Conservation (phyloP, 192 early-diverging fungal species). For the Phlyctochytrium planicorne region DNA sequence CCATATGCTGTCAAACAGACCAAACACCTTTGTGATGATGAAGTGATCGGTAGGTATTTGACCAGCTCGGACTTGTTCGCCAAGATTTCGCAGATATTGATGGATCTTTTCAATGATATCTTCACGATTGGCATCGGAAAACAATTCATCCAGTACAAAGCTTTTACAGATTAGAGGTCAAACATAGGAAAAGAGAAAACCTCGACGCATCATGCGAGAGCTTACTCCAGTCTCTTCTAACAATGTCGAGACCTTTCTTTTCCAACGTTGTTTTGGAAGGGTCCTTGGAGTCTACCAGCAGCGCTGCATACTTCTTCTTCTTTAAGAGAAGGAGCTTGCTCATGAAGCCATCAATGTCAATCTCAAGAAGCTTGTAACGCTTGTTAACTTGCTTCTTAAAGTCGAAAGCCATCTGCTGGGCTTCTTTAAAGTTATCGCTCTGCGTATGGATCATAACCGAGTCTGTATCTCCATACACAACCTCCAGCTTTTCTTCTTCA, state of each 20-base stretch:
- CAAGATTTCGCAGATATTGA: slow-evolving; percentile 65
- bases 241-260: slow-evolving; percentile 93
- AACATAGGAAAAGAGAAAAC: slow-evolving; percentile 28
- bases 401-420: slow-evolving; percentile 74
- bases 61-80: slow-evolving; percentile 66
- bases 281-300: slow-evolving; percentile 61
- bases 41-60: slow-evolving; percentile 79
- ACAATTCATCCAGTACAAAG: slow-evolving; percentile 51
- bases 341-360: slow-evolving; percentile 95
- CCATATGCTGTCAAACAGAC: background rate
- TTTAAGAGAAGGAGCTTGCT: slow-evolving; percentile 86
- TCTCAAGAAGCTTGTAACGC: slow-evolving; percentile 90
- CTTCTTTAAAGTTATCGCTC: slow-evolving; percentile 66
- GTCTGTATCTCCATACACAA: slow-evolving; percentile 99
- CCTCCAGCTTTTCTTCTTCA: slow-evolving; percentile 73
- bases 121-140: slow-evolving; percentile 69
- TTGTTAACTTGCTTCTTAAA: slow-evolving; percentile 87
- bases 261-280: slow-evolving; percentile 53
- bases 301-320: slow-evolving; percentile 98
- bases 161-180: slow-evolving; percentile 25
- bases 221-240: slow-evolving; percentile 96
- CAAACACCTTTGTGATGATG: slow-evolving; percentile 85
- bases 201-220: slow-evolving; percentile 84
- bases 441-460: slow-evolving; percentile 97
- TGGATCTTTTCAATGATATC: slow-evolving; percentile 79